phyloP scores from a whole-genome alignment of 176 grass and related monocot species.

The Carex cristatella region DNA sequence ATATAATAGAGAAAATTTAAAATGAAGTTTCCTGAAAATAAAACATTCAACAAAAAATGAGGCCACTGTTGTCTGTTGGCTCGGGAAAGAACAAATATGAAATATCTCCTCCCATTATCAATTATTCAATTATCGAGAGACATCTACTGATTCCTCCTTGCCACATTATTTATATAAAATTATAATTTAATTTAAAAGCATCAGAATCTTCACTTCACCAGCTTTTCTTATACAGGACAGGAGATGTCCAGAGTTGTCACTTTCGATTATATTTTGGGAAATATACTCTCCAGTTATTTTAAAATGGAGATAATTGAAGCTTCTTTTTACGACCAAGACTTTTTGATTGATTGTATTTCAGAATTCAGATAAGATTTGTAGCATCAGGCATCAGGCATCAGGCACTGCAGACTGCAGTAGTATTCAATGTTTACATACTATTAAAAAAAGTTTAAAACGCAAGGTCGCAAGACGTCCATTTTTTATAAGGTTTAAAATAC shows the following conservation, averaged over 20 bases:
- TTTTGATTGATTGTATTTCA: neutral
- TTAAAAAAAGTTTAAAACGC: neutral
- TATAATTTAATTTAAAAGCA: neutral
- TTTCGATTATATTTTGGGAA: neutral
- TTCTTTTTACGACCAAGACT: neutral
- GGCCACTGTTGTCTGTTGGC: conserved; percentile 24
- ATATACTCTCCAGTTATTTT: neutral
- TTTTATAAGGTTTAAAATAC: neutral
- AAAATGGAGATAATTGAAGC: neutral
- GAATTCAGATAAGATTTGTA: conserved; percentile 21
- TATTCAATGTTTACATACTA: conserved; percentile 12
- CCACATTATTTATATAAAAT: neutral
- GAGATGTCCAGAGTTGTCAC: neutral
- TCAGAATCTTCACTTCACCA: neutral
- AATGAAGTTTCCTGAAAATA: conserved; percentile 29
- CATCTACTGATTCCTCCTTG: neutral
- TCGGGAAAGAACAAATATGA: conserved; percentile 9
- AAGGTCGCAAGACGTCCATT: conserved; percentile 1
- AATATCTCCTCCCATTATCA: neutral
- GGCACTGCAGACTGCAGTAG: neutral
- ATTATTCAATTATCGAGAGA: neutral
- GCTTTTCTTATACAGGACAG: neutral
- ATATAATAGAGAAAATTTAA: neutral
- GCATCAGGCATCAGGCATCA: conserved; percentile 6
- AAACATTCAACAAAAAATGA: conserved; percentile 41